Evolutionary conservation across 176 grass and related monocot genomes (phyloP), one percentile per base, ranked within the genome.

Genomic region (Rhipidocladum racemiflorum): DNA sequence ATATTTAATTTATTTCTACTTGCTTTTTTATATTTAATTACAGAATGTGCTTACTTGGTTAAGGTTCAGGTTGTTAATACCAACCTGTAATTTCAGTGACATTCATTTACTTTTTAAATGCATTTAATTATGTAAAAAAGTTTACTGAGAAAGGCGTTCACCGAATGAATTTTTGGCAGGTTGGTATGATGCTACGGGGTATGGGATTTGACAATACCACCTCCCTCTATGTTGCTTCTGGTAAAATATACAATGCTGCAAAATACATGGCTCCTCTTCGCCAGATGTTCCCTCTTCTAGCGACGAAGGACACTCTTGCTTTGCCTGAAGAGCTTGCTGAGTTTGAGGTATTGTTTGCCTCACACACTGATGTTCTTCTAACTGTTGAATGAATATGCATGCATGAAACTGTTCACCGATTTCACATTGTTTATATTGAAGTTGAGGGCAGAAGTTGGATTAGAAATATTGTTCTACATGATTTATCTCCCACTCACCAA

Each of bases 131-230:
- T 57, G 8, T 57, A 14, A 80, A 70, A 16, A 56, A 15, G 1
- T 57, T 67, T 48, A 60, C 57, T 48, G 20, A 70, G 34, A 68
- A 36, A 73, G 84, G 14, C 43, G 39, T 24, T 88, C 7, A 61
- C 32, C 18, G 16, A 76, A 81, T 77, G 71, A 76, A 13, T 35
- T 84, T 44, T 49, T 79, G 72, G 75, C 85, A 98, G 95, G 95
- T 98, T 45, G 95, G 95, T 24, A 95, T 98, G 95, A 98, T 98
- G 95, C 82, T 98, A 43, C 85, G 90, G 68, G 95, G 92, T 69
- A 98, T 98, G 95, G 95, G 92, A 80, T 95, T 98, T 50, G 88
- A 80, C 67, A 93, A 98, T 65, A 93, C 71, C 49, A 98, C 90
- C 20, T 78, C 88, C 38, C 81, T 98, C 46, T 98, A 98, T 51